Evolutionary conservation across 2,329 filamentous ascomycete species (phyloP), one percentile per base, ranked within the genome.

Genomic region (Neodidymelliopsis sp.): DNA sequence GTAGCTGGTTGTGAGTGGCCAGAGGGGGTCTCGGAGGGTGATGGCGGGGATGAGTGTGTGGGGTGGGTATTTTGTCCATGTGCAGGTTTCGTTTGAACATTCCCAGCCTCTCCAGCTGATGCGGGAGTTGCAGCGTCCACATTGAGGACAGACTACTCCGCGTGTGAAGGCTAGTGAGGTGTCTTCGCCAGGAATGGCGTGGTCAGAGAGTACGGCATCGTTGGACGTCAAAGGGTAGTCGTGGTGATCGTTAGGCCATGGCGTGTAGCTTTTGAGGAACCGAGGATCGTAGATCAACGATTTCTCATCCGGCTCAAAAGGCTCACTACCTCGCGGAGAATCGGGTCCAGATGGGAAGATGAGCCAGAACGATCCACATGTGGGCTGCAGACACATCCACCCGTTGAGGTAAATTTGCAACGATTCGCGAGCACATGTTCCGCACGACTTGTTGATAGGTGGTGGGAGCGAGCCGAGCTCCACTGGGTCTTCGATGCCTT

Each of bases 81-180:
- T 66, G 57, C 85, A 89, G 1, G 57, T 59, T 0, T 56, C 54
- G 11, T 77, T 81, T 31, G 79, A 74, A 51, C 87, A 91, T 19
- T 74, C 69, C 86, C 86, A 90, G 1, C 79, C 77, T 4, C 70
- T 72, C 85, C 87, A 91, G 18, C 77, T 69, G 11, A 80, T 74
- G 1, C 88, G 79, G 2, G 83, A 78, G 30, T 79, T 84, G 59
- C 87, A 89, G 29, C 82, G 79, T 0, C 77, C 73, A 55, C 89
- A 91, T 1, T 72, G 50, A 0, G 83, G 84, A 57, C 89, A 92
- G 2, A 88, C 82, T 35, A 90, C 81, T 0, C 88, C 88, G 39
- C 77, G 75, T 61, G 83, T 86, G 46, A 81, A 83, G 7, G 75
- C 67, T 2, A 74, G 71, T 9, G 82, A 78, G 0, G 81, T 79